Evolutionary conservation across 305 asterid species (phyloP).

Genomic region (Fraxinus ornus): DNA sequence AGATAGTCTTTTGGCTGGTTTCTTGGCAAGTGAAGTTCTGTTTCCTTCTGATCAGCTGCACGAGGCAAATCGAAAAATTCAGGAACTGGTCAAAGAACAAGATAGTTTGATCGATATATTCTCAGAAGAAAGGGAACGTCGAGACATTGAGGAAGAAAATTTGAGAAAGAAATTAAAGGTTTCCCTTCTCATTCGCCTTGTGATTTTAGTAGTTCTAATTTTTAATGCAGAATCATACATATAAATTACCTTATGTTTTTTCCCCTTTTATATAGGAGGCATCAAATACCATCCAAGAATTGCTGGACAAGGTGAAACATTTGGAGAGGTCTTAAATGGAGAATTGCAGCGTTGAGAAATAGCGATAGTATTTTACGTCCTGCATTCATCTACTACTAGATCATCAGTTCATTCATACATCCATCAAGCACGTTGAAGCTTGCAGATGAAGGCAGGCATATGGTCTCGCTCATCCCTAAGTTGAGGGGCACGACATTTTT

Average conservation of each 20-base stretch:
- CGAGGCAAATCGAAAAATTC: slow-evolving; percentile 39
- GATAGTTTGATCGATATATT: slow-evolving; percentile 69
- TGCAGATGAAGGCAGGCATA: neutral
- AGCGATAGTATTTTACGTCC: neutral
- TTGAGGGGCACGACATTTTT: neutral
- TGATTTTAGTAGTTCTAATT: neutral
- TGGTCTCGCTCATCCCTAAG: neutral
- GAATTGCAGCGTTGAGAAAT: slow-evolving; percentile 20
- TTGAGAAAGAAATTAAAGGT: slow-evolving; percentile 75
- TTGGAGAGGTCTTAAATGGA: slow-evolving; percentile 39
- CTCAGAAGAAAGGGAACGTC: slow-evolving; percentile 90
- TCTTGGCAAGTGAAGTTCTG: slow-evolving; percentile 6
- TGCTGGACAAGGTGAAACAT: slow-evolving; percentile 52
- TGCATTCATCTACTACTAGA: neutral
- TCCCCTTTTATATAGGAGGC: slow-evolving; percentile 51
- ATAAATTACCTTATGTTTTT: neutral
- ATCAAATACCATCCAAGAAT: slow-evolving; percentile 57
- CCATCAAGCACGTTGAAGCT: neutral
- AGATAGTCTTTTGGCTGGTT: neutral
- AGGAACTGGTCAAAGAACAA: slow-evolving; percentile 69
- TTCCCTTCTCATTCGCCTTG: neutral
- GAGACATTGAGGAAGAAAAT: slow-evolving; percentile 67
- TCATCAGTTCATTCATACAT: neutral
- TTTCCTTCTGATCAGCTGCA: slow-evolving; percentile 48
- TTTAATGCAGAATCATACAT: neutral